Base-by-base conservation (phyloP, 2,329 filamentous ascomycete genomes). In the Ophiostoma novo-ulmi region DNA sequence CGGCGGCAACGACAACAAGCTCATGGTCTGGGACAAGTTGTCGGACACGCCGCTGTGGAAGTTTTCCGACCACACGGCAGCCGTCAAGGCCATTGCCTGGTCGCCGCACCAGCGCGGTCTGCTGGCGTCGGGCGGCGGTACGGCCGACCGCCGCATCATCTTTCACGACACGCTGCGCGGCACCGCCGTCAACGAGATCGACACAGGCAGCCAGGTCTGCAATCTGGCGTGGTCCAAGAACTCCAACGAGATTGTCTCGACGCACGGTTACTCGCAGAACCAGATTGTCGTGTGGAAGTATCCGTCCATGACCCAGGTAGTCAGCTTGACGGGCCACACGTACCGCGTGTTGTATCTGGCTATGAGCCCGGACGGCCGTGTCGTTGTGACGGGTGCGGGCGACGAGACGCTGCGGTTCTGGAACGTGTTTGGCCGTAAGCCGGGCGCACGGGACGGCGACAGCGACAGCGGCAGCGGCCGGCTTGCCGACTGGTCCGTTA, bases 281-380 rank as follows among this genome's bases (percentile, higher is more conserved):
- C 95, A 98, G 80, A 97, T 99, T 76, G 94, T 98, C 52, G 93
- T 99, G 70, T 99, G 95, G 95, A 99, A 99, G 78, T 99, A 99
- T 78, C 95, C 95, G 1, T 94, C 91, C 75, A 98, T 99, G 95
- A 93, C 93, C 67, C 95, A 98, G 79, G 93, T 99, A 10, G 94
- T 93, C 58, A 97, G 92, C 75, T 83, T 99, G 65, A 99, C 95
- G 0, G 95, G 95, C 0, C 95, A 99, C 79, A 99, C 95, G 7
- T 1, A 96, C 80, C 91, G 95, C 77, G 95, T 99, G 14, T 84
- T 99, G 3, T 99, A 98, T 79, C 85, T 99, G 69, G 94, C 94
- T 41, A 98, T 98, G 93, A 97, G 94, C 77, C 95, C 95, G 1
- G 94, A 98, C 77, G 95, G 95, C 22, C 88, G 94, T 75, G 91